Base-by-base conservation (phyloP, 257 asterid genomes). In the Anisodus tanguticus region DNA sequence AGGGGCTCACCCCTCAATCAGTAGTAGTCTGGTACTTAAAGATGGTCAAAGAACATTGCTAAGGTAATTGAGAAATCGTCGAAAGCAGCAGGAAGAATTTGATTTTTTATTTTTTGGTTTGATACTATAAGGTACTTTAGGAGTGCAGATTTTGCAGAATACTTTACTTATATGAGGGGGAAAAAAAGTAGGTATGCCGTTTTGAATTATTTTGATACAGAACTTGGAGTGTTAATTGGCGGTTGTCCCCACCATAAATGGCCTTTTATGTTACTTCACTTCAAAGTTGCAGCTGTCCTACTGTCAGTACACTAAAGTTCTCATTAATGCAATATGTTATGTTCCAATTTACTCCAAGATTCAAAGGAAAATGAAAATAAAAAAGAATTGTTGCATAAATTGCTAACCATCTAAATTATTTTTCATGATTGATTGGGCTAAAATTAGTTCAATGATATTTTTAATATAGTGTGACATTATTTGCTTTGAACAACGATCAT, bases 201-300 rank as follows among this genome's bases (percentile, higher is more conserved):
- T 51, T 57, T 9, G 37, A 19, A 72, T 45, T 0, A 57, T 4
- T 69, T 16, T 9, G 60, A 64, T n/a, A 82, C 79, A 84, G 49
- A 9, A 26, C 22, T 51, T 62, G 76, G 57, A 67, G 9, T 22
- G 47, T 45, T 55, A 41, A 6, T 41, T 31, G 2, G 70, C 47
- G 8, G 51, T 47, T 47, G 51, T 3, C 83, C 86, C 81, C 69
- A 35, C 82, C 15, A 45, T 81, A 55, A 82, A 68, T 79, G 68
- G 22, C 12, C 66, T 82, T 69, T 76, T 22, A 55, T 80, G 26
- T 72, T 39, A 8, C 77, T 58, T 10, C 78, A 81, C 47, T 70
- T 70, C 55, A 79, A 66, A 55, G 87, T 41, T 39, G 72, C 59
- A 51, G 58, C 49, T 47, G 63, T 58, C 79, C 47, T 35, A 54